Evolutionary conservation across 2,329 filamentous ascomycete genomes (phyloP).

Genomic region (Ophiostoma australiae): DNA sequence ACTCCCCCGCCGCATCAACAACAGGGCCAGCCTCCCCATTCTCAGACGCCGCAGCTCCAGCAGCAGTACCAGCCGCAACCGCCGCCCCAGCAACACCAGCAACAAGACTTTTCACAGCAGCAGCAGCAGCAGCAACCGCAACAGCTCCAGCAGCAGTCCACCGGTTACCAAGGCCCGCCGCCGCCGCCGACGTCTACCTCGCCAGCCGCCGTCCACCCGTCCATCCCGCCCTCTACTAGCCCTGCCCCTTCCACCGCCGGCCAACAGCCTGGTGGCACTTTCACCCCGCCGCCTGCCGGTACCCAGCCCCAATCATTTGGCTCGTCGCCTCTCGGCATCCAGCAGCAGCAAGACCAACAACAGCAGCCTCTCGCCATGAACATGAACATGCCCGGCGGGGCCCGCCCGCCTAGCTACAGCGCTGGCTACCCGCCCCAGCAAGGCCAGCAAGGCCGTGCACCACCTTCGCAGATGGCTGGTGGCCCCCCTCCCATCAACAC

Average conservation of each 20-base stretch:
- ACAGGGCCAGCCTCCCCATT: constrained; percentile 25
- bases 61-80: constrained; percentile 1
- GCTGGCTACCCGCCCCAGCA: constrained; percentile 47
- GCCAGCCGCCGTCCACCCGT: constrained; percentile 40
- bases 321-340: constrained; percentile 28
- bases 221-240: constrained; percentile 42
- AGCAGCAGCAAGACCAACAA: constrained; percentile 32
- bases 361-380: constrained; percentile 54
- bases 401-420: constrained; percentile 60
- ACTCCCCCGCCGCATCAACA: constrained; percentile 24
- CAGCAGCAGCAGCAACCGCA: constrained; percentile 27
- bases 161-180: constrained; percentile 22
- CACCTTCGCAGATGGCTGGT: constrained; percentile 57
- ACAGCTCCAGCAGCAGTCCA: constrained; percentile 34
- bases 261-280: constrained; percentile 19
- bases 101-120: constrained; percentile 18
- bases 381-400: constrained; percentile 46
- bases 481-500: constrained; percentile 65
- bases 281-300: constrained; percentile 21
- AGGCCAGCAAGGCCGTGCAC: constrained; percentile 44
- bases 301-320: constrained; percentile 20
- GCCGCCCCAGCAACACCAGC: constrained; percentile 19
- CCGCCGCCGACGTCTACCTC: constrained; percentile 22
- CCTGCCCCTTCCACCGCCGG: constrained; percentile 17
- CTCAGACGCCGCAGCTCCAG: constrained; percentile 28